These are phyloP conservation scores for Ophiosphaerella herpotricha DNA, from an alignment of 2,329 filamentous ascomycete species.

Conservation along the genomic window DNA sequence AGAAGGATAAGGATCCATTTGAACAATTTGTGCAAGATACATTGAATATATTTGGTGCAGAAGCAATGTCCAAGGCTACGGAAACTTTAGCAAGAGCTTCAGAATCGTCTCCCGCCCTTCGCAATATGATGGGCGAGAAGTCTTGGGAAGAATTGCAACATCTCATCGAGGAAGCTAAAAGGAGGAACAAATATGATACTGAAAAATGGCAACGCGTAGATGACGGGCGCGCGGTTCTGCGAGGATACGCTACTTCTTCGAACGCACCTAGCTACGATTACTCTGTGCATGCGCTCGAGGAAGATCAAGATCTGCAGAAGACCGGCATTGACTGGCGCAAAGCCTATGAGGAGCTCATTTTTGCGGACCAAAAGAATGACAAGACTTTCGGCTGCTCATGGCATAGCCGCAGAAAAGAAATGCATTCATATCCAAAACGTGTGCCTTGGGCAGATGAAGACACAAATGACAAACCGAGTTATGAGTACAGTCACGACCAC, in stretches of 20 bases:
- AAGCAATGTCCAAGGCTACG: conserved; percentile 7
- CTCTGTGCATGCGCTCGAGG: conserved; percentile 60
- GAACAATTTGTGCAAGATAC: conserved; percentile 11
- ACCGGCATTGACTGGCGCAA: conserved; percentile 56
- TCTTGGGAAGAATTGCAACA: neutral
- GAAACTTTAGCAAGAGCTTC: neutral
- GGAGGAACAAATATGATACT: conserved; percentile 1
- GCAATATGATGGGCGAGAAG: neutral
- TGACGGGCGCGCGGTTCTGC: neutral
- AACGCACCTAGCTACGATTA: conserved; percentile 39
- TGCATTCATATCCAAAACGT: conserved; percentile 13
- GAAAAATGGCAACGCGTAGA: neutral
- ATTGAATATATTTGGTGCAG: conserved; percentile 5
- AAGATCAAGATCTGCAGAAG: conserved; percentile 45
- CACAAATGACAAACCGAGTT: conserved; percentile 36
- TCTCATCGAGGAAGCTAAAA: neutral
- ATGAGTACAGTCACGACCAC: conserved; percentile 40
- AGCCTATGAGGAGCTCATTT: conserved; percentile 64
- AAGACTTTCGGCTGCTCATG: neutral
- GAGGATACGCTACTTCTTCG: no score
- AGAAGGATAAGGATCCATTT: neutral
- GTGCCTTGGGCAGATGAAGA: conserved; percentile 18
- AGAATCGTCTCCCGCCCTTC: neutral
- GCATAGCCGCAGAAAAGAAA: neutral
- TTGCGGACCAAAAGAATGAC: conserved; percentile 36